These are phyloP conservation scores for Dipodascopsis tothii DNA, from an alignment of 805 yeast species.

Conservation along the genomic window DNA sequence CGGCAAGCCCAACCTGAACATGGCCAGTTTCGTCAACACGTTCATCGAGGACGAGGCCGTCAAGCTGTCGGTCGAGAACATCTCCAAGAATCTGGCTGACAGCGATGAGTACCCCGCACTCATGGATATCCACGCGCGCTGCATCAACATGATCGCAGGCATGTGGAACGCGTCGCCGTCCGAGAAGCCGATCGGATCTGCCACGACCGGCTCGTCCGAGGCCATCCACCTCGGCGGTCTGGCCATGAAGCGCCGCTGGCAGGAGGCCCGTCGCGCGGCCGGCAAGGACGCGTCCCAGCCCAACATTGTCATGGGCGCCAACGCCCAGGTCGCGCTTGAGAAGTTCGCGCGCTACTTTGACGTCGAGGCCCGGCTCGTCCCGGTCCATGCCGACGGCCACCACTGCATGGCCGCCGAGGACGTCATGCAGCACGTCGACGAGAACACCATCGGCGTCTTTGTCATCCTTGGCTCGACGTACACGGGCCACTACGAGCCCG, in stretches of 20 bases:
- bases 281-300: constrained; percentile 62
- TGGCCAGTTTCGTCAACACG: constrained; percentile 80
- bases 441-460: constrained; percentile 85
- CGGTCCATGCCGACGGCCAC: constrained; percentile 52
- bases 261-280: constrained; percentile 48
- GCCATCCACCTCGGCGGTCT: constrained; percentile 91
- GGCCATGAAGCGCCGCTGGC: constrained; percentile 89
- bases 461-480: constrained; percentile 87
- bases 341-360: constrained; percentile 87
- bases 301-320: constrained; percentile 83
- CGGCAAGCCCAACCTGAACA: constrained; percentile 73
- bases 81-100: constrained; percentile 84
- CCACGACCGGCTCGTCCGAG: constrained; percentile 90
- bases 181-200: constrained; percentile 63
- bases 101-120: constrained; percentile 88
- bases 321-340: constrained; percentile 90
- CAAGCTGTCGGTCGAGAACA: constrained; percentile 55
- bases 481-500: constrained; percentile 86
- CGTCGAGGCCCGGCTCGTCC: constrained; percentile 73
- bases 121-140: constrained; percentile 69
- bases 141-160: constrained; percentile 69
- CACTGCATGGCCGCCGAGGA: constrained; percentile 57
- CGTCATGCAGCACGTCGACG: constrained; percentile 64
- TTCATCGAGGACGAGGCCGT: constrained; percentile 47
- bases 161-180: constrained; percentile 68